phyloP scores from a whole-genome alignment of 2,329 filamentous ascomycete species.

The Cladophialophora chaetospira region DNA sequence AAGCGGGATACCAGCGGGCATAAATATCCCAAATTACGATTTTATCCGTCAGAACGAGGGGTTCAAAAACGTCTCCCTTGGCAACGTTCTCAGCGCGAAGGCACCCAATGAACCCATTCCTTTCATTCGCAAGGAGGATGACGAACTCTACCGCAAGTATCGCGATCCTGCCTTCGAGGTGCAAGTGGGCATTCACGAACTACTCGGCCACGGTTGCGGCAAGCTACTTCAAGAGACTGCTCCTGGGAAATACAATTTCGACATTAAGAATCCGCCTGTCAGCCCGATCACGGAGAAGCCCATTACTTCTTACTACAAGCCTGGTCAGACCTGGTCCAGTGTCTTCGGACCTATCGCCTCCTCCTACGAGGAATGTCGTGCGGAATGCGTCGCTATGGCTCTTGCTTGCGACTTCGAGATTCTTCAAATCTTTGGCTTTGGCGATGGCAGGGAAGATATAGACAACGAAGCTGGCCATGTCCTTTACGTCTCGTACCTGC shows the following conservation, averaged over 20 bases:
- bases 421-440: constrained; percentile 88
- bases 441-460: constrained; percentile 59
- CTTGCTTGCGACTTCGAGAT: constrained; percentile 86
- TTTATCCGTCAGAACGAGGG: constrained; percentile 63
- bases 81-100: constrained; percentile 89
- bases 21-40: constrained; percentile 60
- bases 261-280: constrained; percentile 75
- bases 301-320: constrained; percentile 86
- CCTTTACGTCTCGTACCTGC: constrained; percentile 82
- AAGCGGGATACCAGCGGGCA: constrained; percentile 63
- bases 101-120: constrained; percentile 89
- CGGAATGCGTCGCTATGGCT: constrained; percentile 91
- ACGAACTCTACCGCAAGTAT: constrained; percentile 76
- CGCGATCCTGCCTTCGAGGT: constrained; percentile 90
- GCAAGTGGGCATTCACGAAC: constrained; percentile 91
- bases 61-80: constrained; percentile 76
- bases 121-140: constrained; percentile 78
- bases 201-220: constrained; percentile 85
- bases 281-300: constrained; percentile 78
- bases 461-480: constrained; percentile 82
- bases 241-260: constrained; percentile 83
- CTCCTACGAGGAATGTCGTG: constrained; percentile 91
- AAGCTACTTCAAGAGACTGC: constrained; percentile 90
- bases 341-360: constrained; percentile 87
- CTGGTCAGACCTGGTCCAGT: constrained; percentile 90